Evolutionary conservation across 1,284 basidiomycete genomes (phyloP).

Genomic region (Cryptococcus sp.): DNA sequence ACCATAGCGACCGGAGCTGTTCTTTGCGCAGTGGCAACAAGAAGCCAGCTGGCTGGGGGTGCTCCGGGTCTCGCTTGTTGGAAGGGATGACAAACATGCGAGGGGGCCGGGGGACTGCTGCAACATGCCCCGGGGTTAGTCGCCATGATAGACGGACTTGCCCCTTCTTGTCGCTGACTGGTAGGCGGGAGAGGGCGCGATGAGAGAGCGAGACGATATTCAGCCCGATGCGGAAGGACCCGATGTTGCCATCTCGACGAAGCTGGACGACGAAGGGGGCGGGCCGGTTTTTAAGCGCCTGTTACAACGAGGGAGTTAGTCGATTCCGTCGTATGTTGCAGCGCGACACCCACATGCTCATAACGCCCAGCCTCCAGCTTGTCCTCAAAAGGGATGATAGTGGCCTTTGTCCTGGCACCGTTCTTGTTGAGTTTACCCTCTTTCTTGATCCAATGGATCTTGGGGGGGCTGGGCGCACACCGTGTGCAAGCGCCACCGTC

Average conservation of each 20-base stretch:
- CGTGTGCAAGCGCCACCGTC: constrained; percentile 56
- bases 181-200: constrained; percentile 77
- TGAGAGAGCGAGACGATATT: constrained; percentile 85
- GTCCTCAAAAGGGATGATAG: constrained; percentile 66
- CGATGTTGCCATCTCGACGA: constrained; percentile 62
- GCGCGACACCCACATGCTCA: constrained; percentile 55
- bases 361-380: constrained; percentile 77
- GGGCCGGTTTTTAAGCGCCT: constrained; percentile 80
- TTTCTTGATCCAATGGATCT: constrained; percentile 65
- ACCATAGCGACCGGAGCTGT: constrained; percentile 82
- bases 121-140: constrained; percentile 59
- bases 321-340: background rate
- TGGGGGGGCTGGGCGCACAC: constrained; percentile 75
- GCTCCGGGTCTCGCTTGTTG: constrained; percentile 72
- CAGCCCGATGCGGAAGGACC: constrained; percentile 76
- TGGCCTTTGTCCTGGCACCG: constrained; percentile 37
- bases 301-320: background rate
- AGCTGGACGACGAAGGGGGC: constrained; percentile 84
- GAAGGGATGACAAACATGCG: constrained; percentile 63
- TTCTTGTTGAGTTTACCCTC: constrained; percentile 45
- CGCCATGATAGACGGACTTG: constrained; percentile 68
- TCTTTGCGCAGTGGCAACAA: constrained; percentile 67
- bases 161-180: constrained; percentile 56
- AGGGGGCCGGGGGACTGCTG: constrained; percentile 53
- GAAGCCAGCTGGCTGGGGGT: constrained; percentile 76